Evolutionary conservation across 306 rosid species (phyloP).

Genomic region (Carpinus fangiana): DNA sequence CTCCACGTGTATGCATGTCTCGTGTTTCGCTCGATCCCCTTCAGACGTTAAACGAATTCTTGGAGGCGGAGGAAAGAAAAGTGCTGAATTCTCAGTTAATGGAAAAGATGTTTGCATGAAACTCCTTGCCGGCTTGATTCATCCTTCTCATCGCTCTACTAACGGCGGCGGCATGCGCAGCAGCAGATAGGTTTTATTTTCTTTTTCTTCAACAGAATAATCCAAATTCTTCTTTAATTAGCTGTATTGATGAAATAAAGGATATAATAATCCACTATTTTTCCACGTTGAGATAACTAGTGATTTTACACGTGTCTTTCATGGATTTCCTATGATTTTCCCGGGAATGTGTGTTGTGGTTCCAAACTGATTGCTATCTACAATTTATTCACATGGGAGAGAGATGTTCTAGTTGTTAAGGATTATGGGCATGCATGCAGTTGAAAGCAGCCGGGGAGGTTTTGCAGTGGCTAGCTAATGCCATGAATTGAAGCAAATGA

Average conservation of each 20-base stretch:
- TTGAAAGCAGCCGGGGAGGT: too few relatives aligned
- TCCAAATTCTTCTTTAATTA: too few relatives aligned
- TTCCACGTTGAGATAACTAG: neutral
- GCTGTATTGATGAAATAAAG: too few relatives aligned
- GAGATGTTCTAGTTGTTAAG: too few relatives aligned
- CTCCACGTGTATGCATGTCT: neutral
- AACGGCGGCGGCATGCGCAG: neutral
- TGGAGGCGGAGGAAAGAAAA: too few relatives aligned
- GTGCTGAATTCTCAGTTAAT: neutral
- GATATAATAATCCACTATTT: neutral
- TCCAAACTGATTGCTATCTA: too few relatives aligned
- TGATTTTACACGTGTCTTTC: neutral
- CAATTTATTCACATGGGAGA: too few relatives aligned
- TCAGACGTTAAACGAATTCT: slow-evolving; percentile 11
- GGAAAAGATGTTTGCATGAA: slow-evolving; percentile 13
- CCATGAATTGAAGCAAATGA: too few relatives aligned
- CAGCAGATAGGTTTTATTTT: neutral
- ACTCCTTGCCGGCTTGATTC: neutral
- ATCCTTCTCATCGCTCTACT: neutral
- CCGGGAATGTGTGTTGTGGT: too few relatives aligned
- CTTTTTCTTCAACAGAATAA: too few relatives aligned
- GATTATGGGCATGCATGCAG: too few relatives aligned
- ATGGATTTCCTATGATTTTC: neutral
- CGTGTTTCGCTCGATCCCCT: neutral
- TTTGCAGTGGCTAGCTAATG: too few relatives aligned